Base-by-base conservation (phyloP, 768 basidiomycete genomes). In the Dictyophora rubrovolvata region DNA sequence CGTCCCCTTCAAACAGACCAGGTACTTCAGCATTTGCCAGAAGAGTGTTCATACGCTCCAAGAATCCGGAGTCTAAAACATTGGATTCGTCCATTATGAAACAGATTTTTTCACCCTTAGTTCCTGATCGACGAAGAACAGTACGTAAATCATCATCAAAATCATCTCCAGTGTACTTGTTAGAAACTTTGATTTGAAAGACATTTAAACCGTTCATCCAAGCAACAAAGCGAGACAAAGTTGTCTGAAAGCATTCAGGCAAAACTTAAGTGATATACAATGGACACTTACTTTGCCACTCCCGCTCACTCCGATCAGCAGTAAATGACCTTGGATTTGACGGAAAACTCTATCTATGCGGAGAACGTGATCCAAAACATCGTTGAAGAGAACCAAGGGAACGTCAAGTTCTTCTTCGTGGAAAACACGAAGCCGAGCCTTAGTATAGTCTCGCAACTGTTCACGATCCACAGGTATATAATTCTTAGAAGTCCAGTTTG, bases 71-170 rank as follows among this genome's bases (percentile, higher is more conserved):
- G 69, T 99, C 96, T 34, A 98, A 86, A 12, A 98, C 96, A 66
- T 99, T 98, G 3, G 96, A 98, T 70, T 99, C 96, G 71, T 99
- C 96, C 96, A 99, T 97, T 75, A 99, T 98, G 79, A 99, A 99
- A 70, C 93, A 97, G 53, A 99, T 87, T 74, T 98, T 98, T 73
- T 99, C 96, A 65, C 93, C 93, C 69, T 98, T 99, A 77, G 93
- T 97, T 6, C 96, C 96, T 7, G 95, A 79, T 36, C 96, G 87
- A 48, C 96, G 90, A 37, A 99, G 84, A 5, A 99, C 96, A 0
- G 85, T 90, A 47, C 96, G 85, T 49, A 99, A 77, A 70, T 99
- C 96, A 63, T 99, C 95, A 64, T 99, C 96, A 65, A 99, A 99
- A 70, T 99, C 96, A 16, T 95, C 94, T 21, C 91, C 94, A 1